Conservation (phyloP, 192 early-diverging fungal species). For the Rhizophagus prolifer region DNA sequence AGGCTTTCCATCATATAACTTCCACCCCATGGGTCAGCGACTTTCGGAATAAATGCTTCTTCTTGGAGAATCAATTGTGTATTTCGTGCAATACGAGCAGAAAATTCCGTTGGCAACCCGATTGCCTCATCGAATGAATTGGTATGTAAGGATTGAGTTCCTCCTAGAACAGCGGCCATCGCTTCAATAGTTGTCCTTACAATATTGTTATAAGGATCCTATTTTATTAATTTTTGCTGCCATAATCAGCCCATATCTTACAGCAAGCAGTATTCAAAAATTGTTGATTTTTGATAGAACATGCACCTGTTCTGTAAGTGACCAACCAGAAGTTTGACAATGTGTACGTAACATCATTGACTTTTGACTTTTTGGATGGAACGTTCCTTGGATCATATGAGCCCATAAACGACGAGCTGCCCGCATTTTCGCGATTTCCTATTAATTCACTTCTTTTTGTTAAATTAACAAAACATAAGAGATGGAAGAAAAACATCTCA, state of each 20-base stretch:
- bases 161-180: constrained; percentile 88
- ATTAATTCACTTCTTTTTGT: not conserved
- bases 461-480: not conserved
- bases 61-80: constrained; percentile 89
- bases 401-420: constrained; percentile 88
- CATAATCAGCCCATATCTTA: not conserved
- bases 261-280: not conserved
- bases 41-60: constrained; percentile 83
- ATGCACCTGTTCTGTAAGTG: constrained; percentile 77
- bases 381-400: constrained; percentile 75
- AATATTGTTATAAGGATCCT: constrained; percentile 90
- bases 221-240: not conserved
- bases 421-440: constrained; percentile 88
- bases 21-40: constrained; percentile 90
- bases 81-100: constrained; percentile 86
- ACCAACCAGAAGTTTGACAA: constrained; percentile 92
- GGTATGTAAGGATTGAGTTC: constrained; percentile 92
- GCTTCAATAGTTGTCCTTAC: constrained; percentile 87
- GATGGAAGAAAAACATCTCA: not conserved
- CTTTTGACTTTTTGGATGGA: constrained; percentile 76
- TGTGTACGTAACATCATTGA: constrained; percentile 83
- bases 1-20: constrained; percentile 93
- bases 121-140: constrained; percentile 91
- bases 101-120: constrained; percentile 81
- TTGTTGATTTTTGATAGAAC: not conserved